Conservation (phyloP, 306 rosid species). For the Cicer yamashitae region DNA sequence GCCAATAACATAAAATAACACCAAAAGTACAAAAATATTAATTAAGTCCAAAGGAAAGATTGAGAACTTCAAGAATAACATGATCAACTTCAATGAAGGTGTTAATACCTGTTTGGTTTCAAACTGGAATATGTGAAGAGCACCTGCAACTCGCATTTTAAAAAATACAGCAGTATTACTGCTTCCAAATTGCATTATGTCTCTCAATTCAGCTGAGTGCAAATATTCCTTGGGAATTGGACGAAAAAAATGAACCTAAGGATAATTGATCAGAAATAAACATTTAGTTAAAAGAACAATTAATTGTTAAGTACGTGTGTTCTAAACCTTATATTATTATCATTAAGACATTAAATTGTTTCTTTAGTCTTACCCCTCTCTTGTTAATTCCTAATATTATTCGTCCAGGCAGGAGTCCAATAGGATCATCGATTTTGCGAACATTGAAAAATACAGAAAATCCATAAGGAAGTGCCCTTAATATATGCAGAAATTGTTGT, state of each 20-base stretch:
- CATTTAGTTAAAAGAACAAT: constrained; percentile 1
- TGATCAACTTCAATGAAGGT: constrained; percentile 28
- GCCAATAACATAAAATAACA: constrained; percentile 18
- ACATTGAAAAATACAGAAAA: constrained; percentile 87
- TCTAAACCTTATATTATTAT: not conserved
- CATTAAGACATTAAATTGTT: not conserved
- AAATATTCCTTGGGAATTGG: constrained; percentile 95
- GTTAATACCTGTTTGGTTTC: constrained; percentile 87
- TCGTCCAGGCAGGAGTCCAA: constrained; percentile 93
- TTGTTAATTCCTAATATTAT: constrained; percentile 91
- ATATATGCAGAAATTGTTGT: constrained; percentile 83
- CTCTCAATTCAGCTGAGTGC: constrained; percentile 95
- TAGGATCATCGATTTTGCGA: constrained; percentile 96
- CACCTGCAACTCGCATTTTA: constrained; percentile 98
- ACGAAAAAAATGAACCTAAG: constrained; percentile 90
- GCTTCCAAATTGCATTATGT: constrained; percentile 97
- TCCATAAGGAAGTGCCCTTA: constrained; percentile 90
- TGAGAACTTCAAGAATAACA: not conserved
- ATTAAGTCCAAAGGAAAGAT: constrained; percentile 1
- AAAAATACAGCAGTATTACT: constrained; percentile 97
- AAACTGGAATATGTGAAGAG: constrained; percentile 92
- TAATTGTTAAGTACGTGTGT: not conserved
- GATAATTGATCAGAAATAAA: constrained; percentile 38
- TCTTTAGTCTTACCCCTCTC: constrained; percentile 75
- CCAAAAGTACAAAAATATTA: constrained; percentile 11